Conservation (phyloP, 192 early-diverging fungal genomes). For the Podila epicladia region DNA sequence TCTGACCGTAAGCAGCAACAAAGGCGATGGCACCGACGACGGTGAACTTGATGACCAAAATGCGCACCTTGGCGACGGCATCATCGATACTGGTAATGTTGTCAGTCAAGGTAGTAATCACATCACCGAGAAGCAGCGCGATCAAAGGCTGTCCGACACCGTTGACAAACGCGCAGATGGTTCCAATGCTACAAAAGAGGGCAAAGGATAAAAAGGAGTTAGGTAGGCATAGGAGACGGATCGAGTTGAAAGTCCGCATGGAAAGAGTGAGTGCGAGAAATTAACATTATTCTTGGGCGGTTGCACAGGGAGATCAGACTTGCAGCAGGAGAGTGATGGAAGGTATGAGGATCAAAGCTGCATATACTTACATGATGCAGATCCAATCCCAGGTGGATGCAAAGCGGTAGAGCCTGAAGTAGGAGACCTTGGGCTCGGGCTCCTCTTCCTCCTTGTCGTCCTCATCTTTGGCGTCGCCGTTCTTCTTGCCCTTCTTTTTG, state of each 20-base stretch:
- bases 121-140: conserved; percentile 26
- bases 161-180: conserved; percentile 17
- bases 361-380: conserved; percentile 30
- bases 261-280: no score
- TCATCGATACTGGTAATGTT: neutral
- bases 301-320: no score
- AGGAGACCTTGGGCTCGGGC: conserved; percentile 52
- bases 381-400: conserved; percentile 60
- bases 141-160: conserved; percentile 40
- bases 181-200: conserved; percentile 18
- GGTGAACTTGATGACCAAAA: conserved; percentile 19
- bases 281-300: no score
- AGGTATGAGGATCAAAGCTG: neutral
- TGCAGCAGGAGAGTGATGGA: no score
- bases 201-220: no score
- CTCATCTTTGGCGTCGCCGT: neutral
- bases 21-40: conserved; percentile 65
- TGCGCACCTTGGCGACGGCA: neutral
- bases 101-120: neutral
- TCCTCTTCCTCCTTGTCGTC: conserved; percentile 32
- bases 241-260: no score
- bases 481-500: neutral
- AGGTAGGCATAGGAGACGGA: no score
- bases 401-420: conserved; percentile 75
- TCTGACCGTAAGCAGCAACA: conserved; percentile 65